Percentiles rank a stretch among this genome's conserved stretches.
phyloP scores from a whole-genome alignment of 768 basidiomycete genomes.

The Podaxis rugospora region DNA sequence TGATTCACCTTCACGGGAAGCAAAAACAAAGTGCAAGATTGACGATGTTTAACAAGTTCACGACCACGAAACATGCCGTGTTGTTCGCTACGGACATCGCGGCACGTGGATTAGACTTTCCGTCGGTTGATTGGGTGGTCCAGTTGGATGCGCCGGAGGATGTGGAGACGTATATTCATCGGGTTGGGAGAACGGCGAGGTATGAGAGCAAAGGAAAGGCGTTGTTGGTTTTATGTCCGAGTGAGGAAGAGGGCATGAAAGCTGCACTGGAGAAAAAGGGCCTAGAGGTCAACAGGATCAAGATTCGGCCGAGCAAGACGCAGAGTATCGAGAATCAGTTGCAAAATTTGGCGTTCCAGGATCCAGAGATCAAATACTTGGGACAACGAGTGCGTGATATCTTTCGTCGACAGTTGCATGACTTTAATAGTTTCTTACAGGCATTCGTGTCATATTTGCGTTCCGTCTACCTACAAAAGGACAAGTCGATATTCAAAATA shows the following conservation, averaged over 20 bases:
- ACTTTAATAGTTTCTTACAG: slow-evolving; percentile 32
- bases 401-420: neutral
- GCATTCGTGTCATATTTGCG: slow-evolving; percentile 95
- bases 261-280: slow-evolving; percentile 66
- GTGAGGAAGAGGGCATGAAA: slow-evolving; percentile 91
- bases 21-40: slow-evolving; percentile 92
- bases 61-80: slow-evolving; percentile 73
- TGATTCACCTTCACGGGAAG: slow-evolving; percentile 95
- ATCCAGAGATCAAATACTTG: slow-evolving; percentile 95
- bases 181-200: slow-evolving; percentile 92
- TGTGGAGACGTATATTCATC: slow-evolving; percentile 95
- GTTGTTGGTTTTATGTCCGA: slow-evolving; percentile 78
- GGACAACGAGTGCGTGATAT: slow-evolving; percentile 72
- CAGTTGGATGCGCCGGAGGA: slow-evolving; percentile 97
- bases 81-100: slow-evolving; percentile 96
- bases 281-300: slow-evolving; percentile 73
- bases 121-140: slow-evolving; percentile 93
- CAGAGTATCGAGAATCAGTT: slow-evolving; percentile 81
- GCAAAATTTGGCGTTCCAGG: slow-evolving; percentile 90
- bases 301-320: slow-evolving; percentile 84
- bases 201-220: slow-evolving; percentile 90
- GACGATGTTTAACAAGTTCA: slow-evolving; percentile 81
- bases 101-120: slow-evolving; percentile 94
- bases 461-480: slow-evolving; percentile 88
- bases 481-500: slow-evolving; percentile 90